phyloP scores from a whole-genome alignment of 495 filamentous ascomycete genomes.

The Lophiotrema nucula region DNA sequence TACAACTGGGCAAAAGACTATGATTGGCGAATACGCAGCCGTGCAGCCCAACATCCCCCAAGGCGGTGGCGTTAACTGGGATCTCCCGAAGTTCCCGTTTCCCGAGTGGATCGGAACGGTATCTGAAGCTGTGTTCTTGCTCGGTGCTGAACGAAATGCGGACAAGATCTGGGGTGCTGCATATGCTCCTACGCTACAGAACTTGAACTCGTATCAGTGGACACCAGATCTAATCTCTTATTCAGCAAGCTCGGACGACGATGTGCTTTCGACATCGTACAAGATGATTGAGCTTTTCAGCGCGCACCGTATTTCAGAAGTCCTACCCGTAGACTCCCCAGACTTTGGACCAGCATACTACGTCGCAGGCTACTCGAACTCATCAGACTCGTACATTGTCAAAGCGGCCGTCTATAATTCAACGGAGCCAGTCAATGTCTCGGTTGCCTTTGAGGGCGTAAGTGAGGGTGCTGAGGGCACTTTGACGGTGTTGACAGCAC shows the following conservation, averaged over 20 bases:
- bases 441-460: slow-evolving; percentile 56
- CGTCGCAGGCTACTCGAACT: slow-evolving; percentile 50
- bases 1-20: slow-evolving; percentile 8
- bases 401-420: slow-evolving; percentile 69
- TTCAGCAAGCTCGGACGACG: slow-evolving; percentile 35
- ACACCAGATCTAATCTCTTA: slow-evolving; percentile 39
- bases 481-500: slow-evolving; percentile 59
- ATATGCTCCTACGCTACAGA: slow-evolving; percentile 39
- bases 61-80: slow-evolving; percentile 49
- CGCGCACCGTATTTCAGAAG: slow-evolving; percentile 54
- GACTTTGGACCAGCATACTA: slow-evolving; percentile 59
- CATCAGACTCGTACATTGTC: slow-evolving; percentile 48
- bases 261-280: slow-evolving; percentile 45
- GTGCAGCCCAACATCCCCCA: slow-evolving; percentile 51
- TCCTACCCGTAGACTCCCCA: slow-evolving; percentile 49
- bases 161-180: slow-evolving; percentile 47
- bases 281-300: slow-evolving; percentile 46
- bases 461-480: slow-evolving; percentile 46
- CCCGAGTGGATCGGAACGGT: slow-evolving; percentile 59
- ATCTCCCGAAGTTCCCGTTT: slow-evolving; percentile 26
- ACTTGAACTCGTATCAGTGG: slow-evolving; percentile 41
- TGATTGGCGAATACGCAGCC: slow-evolving; percentile 54
- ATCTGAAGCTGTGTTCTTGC: slow-evolving; percentile 64
- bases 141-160: slow-evolving; percentile 66
- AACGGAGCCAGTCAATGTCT: slow-evolving; percentile 50